These are phyloP conservation scores for Termitomyces sp. DNA, from an alignment of 768 basidiomycete genomes.

Conservation along the genomic window DNA sequence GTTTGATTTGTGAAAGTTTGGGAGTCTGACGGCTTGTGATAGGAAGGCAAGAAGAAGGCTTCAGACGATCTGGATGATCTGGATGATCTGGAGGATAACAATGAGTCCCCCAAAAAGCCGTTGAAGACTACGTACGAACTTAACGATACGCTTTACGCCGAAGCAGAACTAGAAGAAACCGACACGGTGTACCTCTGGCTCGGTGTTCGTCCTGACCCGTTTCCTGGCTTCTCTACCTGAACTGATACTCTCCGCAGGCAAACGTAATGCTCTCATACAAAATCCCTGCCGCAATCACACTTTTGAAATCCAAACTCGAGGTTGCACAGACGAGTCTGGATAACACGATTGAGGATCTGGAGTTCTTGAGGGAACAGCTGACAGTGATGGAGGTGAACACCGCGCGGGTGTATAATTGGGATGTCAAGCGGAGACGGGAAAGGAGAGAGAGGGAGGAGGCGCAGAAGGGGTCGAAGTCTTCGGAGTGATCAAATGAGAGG, in stretches of 20 bases:
- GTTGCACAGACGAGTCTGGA: conserved; percentile 61
- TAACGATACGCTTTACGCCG: conserved; percentile 92
- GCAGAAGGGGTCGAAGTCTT: not conserved
- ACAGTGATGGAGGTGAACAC: conserved; percentile 97
- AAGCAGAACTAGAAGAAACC: conserved; percentile 81
- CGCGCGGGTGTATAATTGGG: conserved; percentile 94
- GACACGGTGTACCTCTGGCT: conserved; percentile 95
- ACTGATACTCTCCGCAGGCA: conserved; percentile 48
- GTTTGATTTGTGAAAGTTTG: too few species aligned
- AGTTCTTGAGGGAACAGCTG: conserved; percentile 89
- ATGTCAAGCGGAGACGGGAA: conserved; percentile 78
- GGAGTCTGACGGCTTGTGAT: conserved; percentile 4
- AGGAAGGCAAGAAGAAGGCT: conserved; percentile 58
- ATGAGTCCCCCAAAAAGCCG: conserved; percentile 40
- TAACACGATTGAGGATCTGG: conserved; percentile 80
- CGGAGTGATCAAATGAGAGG: not conserved
- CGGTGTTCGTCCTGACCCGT: conserved; percentile 53
- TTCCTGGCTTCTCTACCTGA: not conserved
- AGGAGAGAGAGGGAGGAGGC: conserved; percentile 35
- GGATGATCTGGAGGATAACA: conserved; percentile 38
- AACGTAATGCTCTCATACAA: conserved; percentile 98
- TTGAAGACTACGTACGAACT: conserved; percentile 88
- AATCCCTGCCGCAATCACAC: conserved; percentile 64
- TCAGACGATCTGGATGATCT: conserved; percentile 27
- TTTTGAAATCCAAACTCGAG: conserved; percentile 70